Evolutionary conservation across 2,329 filamentous ascomycete species (phyloP).

Genomic region (Colletotrichum lupini): DNA sequence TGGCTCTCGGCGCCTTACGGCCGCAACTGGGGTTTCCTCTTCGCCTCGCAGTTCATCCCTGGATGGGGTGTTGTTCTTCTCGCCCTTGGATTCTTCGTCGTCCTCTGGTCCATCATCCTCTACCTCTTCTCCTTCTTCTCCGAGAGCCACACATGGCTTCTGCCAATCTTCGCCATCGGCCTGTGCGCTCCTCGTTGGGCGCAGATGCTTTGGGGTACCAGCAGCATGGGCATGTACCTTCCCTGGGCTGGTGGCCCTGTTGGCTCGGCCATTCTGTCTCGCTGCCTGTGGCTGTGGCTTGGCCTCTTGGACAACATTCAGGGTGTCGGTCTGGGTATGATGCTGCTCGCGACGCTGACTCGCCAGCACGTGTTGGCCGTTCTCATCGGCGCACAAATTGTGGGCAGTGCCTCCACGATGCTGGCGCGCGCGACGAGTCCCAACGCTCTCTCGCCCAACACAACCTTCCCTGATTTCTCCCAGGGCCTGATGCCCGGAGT

Average conservation of each 20-base stretch:
- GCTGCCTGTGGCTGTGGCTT: conserved; percentile 70
- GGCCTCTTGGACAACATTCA: conserved; percentile 74
- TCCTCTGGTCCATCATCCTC: conserved; percentile 66
- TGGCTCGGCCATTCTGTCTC: conserved; percentile 66
- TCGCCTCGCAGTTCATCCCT: conserved; percentile 65
- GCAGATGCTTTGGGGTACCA: conserved; percentile 75
- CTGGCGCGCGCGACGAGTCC: conserved; percentile 69
- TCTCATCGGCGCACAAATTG: conserved; percentile 68
- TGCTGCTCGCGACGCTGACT: conserved; percentile 73
- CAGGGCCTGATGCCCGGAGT: conserved; percentile 57
- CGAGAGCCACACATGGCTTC: conserved; percentile 71
- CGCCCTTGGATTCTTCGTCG: conserved; percentile 63
- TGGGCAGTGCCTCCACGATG: conserved; percentile 72
- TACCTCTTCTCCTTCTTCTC: conserved; percentile 64
- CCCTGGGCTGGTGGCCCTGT: conserved; percentile 68
- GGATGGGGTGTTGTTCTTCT: conserved; percentile 68
- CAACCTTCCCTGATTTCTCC: conserved; percentile 71
- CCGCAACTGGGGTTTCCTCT: conserved; percentile 74
- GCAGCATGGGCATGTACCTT: conserved; percentile 68
- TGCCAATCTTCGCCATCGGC: conserved; percentile 75
- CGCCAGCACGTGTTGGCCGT: conserved; percentile 73
- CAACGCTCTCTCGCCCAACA: conserved; percentile 69
- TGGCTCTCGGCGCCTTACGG: conserved; percentile 74
- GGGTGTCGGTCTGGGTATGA: conserved; percentile 75
- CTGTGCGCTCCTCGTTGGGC: conserved; percentile 74